phyloP scores from a whole-genome alignment of 1,139 yeast genomes.

The Taphrina sp. region DNA sequence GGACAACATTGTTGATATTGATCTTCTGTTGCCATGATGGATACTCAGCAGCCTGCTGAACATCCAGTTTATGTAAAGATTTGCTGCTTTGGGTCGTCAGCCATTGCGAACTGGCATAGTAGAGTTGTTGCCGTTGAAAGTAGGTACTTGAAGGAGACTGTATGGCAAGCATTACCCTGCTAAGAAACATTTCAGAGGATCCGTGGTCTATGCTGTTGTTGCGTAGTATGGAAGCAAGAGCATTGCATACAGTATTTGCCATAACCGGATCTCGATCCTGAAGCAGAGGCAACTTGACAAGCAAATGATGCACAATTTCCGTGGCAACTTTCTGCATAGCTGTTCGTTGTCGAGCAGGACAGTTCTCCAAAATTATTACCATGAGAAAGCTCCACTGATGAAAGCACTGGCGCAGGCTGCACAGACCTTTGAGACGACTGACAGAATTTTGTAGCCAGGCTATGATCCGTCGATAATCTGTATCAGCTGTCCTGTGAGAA shows the following conservation, averaged over 20 bases:
- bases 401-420: background rate
- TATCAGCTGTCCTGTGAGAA: too few relatives aligned
- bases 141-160: constrained; percentile 15
- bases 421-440: too few relatives aligned
- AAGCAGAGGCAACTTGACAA: constrained; percentile 1
- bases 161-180: background rate
- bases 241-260: constrained; percentile 1
- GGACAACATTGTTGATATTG: too few relatives aligned
- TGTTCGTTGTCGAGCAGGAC: background rate
- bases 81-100: too few relatives aligned
- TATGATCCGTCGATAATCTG: too few relatives aligned
- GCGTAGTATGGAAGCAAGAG: background rate
- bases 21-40: background rate
- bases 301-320: background rate
- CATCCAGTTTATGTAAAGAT: too few relatives aligned
- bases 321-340: background rate
- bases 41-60: background rate
- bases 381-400: background rate
- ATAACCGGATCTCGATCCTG: constrained; percentile 2
- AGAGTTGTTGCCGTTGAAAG: constrained; percentile 11
- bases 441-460: too few relatives aligned
- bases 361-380: background rate
- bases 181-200: too few relatives aligned
- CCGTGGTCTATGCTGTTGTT: too few relatives aligned
- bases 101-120: constrained; percentile 7